Percentiles rank a stretch among this genome's conserved stretches.
Conservation (phyloP, 306 rosid genomes). For the Trifolium fragiferum region DNA sequence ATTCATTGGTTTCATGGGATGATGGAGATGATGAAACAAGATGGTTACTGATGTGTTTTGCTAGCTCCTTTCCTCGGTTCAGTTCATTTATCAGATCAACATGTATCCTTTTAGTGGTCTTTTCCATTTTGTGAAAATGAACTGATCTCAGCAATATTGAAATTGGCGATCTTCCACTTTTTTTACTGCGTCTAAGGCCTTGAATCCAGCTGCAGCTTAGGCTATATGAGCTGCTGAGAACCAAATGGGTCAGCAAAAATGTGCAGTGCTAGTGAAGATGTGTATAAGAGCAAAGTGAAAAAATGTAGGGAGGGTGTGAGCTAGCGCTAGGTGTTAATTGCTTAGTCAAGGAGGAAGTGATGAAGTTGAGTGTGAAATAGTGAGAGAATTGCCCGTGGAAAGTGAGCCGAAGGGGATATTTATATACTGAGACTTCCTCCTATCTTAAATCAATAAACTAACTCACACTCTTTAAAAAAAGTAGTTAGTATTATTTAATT, state of each 20-base stretch:
- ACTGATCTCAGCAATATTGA: neutral
- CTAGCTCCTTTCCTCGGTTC: conserved; percentile 64
- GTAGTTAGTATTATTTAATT: neutral
- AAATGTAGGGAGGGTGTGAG: conserved; percentile 4
- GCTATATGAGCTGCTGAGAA: neutral
- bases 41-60: conserved; percentile 56
- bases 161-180: neutral
- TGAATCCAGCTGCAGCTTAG: neutral
- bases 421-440: neutral
- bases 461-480: neutral
- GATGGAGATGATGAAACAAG: conserved; percentile 53
- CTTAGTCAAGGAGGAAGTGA: neutral
- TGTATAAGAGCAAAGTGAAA: neutral
- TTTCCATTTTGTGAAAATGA: conserved; percentile 44
- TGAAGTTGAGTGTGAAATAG: conserved; percentile 2
- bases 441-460: neutral
- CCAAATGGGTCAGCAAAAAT: neutral
- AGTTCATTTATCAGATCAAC: conserved; percentile 55
- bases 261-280: conserved; percentile 14
- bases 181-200: neutral
- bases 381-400: conserved; percentile 31
- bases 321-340: neutral
- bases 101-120: conserved; percentile 44
- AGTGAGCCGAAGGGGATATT: conserved; percentile 37
- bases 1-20: conserved; percentile 46